Conservation (phyloP, 495 filamentous ascomycete species). For the Aspergillus incahuasiensis region DNA sequence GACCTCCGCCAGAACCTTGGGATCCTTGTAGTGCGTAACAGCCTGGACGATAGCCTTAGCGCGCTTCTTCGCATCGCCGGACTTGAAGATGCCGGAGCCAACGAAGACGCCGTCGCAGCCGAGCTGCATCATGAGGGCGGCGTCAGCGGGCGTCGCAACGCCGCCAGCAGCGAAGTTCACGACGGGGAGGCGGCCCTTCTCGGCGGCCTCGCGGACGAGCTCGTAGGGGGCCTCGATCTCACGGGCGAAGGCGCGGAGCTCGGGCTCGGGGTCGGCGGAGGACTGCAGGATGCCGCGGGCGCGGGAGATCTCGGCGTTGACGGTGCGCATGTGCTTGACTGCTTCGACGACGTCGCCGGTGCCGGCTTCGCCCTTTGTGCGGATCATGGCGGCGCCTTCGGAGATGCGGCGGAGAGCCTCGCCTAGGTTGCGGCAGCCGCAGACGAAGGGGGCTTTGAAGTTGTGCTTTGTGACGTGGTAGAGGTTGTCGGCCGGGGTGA, state of each 20-base stretch:
- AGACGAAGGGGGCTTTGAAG: conserved; percentile 90
- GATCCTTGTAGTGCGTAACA: conserved; percentile 80
- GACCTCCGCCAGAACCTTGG: conserved; percentile 83
- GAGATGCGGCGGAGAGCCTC: conserved; percentile 89
- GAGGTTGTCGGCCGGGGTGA: conserved; percentile 86
- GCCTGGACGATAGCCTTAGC: conserved; percentile 94
- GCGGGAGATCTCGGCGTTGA: conserved; percentile 74
- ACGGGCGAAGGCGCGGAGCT: conserved; percentile 71
- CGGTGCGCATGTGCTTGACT: conserved; percentile 90
- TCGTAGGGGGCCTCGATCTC: conserved; percentile 72
- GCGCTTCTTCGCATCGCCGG: conserved; percentile 77
- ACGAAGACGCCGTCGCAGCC: conserved; percentile 98
- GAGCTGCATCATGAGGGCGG: conserved; percentile 98
- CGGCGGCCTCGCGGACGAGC: conserved; percentile 78
- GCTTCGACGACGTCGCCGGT: conserved; percentile 98
- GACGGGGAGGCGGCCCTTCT: conserved; percentile 83
- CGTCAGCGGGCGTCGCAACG: conserved; percentile 93
- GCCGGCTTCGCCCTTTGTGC: conserved; percentile 96
- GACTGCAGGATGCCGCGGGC: conserved; percentile 58
- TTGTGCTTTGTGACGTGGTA: conserved; percentile 87
- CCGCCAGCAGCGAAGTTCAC: conserved; percentile 99
- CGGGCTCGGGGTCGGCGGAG: conserved; percentile 64
- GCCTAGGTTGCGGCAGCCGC: conserved; percentile 91
- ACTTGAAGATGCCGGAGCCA: conserved; percentile 95
- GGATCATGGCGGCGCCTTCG: conserved; percentile 97